Evolutionary conservation across 78 protist genomes (phyloP).

Genomic region (Speleostelium caveatum): DNA sequence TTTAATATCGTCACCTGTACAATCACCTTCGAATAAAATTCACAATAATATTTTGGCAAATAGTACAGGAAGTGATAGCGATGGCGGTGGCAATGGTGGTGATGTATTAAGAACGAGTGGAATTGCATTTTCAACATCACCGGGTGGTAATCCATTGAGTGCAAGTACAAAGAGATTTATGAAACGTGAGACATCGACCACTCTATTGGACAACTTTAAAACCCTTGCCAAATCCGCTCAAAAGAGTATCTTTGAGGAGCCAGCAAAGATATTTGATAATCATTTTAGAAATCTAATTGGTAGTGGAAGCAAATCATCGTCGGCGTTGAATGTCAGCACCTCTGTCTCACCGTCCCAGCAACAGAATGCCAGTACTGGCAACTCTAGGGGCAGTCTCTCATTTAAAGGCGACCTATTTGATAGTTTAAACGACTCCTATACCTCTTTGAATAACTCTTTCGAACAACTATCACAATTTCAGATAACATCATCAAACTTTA

Average conservation of each 20-base stretch:
- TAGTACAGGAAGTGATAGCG: constrained; percentile 12
- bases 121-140: constrained; percentile 47
- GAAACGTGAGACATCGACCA: constrained; percentile 42
- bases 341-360: too few species aligned
- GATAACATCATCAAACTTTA: constrained; percentile 22
- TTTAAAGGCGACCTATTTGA: too few species aligned
- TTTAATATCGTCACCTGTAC: constrained; percentile 15
- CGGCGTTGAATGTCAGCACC: too few species aligned
- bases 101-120: background rate
- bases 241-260: constrained; percentile 75
- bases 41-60: background rate
- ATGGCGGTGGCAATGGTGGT: background rate
- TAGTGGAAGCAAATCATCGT: too few species aligned
- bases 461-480: constrained; percentile 74
- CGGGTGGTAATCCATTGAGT: background rate
- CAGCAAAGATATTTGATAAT: constrained; percentile 73
- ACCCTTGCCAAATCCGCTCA: constrained; percentile 68
- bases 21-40: constrained; percentile 27
- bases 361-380: too few species aligned
- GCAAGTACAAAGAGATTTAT: background rate
- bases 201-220: constrained; percentile 54
- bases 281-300: constrained; percentile 53
- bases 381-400: too few species aligned
- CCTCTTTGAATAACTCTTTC: constrained; percentile 14
- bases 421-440: constrained; percentile 4